Evolutionary conservation across 1,139 yeast species (phyloP).

Genomic region (Pichia sp.): DNA sequence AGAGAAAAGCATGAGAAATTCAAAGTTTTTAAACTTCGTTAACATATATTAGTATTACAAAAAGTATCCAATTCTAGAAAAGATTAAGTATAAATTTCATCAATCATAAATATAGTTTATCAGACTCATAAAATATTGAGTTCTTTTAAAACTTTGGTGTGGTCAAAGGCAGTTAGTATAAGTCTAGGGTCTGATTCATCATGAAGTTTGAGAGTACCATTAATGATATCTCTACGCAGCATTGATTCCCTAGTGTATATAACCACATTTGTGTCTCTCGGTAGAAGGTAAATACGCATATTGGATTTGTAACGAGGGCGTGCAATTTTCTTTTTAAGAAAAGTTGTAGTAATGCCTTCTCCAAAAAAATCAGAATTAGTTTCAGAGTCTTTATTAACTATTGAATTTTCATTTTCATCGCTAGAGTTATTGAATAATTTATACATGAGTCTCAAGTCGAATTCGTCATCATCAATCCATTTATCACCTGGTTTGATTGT

Average conservation of each 20-base stretch:
- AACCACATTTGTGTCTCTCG: conserved; percentile 31
- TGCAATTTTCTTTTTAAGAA: conserved; percentile 43
- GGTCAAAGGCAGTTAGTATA: conserved; percentile 29
- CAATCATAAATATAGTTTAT: no score
- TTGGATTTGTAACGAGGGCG: conserved; percentile 46
- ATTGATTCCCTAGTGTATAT: conserved; percentile 44
- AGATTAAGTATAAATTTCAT: no score
- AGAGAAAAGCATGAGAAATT: no score
- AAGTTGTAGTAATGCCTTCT: conserved; percentile 38
- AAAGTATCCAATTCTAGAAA: no score
- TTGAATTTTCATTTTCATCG: background rate
- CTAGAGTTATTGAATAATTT: conserved; percentile 1
- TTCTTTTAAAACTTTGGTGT: conserved; percentile 13
- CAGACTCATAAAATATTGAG: conserved; percentile 5
- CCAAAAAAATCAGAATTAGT: background rate
- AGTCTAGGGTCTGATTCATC: conserved; percentile 24
- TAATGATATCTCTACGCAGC: conserved; percentile 44
- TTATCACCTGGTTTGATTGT: conserved; percentile 48
- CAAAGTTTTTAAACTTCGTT: no score
- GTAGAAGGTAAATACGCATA: conserved; percentile 43
- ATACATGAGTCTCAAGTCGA: conserved; percentile 26
- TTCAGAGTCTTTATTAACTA: background rate
- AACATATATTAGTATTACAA: no score
- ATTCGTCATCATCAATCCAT: conserved; percentile 43
- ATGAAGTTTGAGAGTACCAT: conserved; percentile 38